Evolutionary conservation across 345 rosid genomes (phyloP).

Genomic region (Sisymbrium altissimum): DNA sequence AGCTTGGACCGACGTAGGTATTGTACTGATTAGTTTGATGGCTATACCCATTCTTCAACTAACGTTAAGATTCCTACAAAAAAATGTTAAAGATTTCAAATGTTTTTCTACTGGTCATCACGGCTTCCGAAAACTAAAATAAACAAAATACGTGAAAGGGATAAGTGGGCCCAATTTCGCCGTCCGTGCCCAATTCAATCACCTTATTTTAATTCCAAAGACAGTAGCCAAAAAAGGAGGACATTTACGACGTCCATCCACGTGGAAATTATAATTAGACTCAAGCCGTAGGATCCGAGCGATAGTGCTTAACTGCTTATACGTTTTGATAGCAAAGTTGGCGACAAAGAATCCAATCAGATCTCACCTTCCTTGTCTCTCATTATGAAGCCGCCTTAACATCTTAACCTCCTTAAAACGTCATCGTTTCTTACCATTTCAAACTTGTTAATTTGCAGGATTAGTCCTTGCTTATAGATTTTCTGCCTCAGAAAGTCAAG

Average conservation of each 20-base stretch:
- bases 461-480: neutral
- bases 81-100: neutral
- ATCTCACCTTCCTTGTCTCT: conserved; percentile 16
- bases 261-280: no score
- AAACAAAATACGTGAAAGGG: neutral
- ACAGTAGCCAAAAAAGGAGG: neutral
- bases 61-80: neutral
- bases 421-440: neutral
- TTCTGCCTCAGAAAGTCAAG: conserved; percentile 11
- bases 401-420: neutral
- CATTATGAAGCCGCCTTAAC: conserved; percentile 26
- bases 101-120: neutral
- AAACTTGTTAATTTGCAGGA: neutral
- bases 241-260: neutral
- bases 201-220: neutral
- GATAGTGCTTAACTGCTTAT: neutral
- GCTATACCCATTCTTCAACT: neutral
- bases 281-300: neutral
- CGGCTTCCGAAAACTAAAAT: neutral
- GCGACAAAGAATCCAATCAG: neutral
- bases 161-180: neutral
- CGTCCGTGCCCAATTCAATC: neutral
- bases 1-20: neutral
- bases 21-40: neutral
- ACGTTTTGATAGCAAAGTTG: no score